phyloP scores from a whole-genome alignment of 2,329 filamentous ascomycete species.

The Epicoccum sorghinum region DNA sequence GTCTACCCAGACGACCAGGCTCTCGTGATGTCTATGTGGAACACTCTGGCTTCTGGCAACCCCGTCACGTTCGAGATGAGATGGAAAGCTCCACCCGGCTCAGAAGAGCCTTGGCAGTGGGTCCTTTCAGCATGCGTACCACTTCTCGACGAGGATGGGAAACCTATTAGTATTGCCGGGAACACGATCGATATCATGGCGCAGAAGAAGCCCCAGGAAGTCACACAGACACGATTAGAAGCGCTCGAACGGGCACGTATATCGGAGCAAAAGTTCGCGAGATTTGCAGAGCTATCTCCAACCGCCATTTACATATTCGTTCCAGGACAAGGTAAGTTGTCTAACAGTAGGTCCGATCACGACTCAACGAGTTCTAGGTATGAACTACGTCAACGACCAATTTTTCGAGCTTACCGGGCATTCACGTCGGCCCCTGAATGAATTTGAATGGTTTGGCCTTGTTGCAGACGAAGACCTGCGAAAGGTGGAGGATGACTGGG shows the following conservation, averaged over 20 bases:
- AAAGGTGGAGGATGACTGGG: slow-evolving; percentile 25
- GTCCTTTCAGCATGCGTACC: slow-evolving; percentile 40
- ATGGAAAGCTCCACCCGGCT: slow-evolving; percentile 33
- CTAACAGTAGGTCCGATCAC: neutral
- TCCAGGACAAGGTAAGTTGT: slow-evolving; percentile 26
- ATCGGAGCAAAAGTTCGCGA: slow-evolving; percentile 35
- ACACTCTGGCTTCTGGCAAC: slow-evolving; percentile 31
- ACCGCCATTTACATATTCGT: slow-evolving; percentile 36
- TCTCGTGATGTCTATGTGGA: slow-evolving; percentile 40
- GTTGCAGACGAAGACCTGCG: slow-evolving; percentile 31
- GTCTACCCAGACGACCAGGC: slow-evolving; percentile 34
- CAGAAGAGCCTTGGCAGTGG: slow-evolving; percentile 30
- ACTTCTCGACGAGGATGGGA: slow-evolving; percentile 34
- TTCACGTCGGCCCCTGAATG: slow-evolving; percentile 16
- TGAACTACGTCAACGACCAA: slow-evolving; percentile 39
- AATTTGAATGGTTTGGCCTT: slow-evolving; percentile 26
- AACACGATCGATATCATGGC: slow-evolving; percentile 42
- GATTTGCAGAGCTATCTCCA: slow-evolving; percentile 34
- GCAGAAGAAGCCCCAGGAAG: slow-evolving; percentile 37
- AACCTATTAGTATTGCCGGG: slow-evolving; percentile 37
- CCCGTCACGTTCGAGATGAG: slow-evolving; percentile 44
- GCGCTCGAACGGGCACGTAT: slow-evolving; percentile 32
- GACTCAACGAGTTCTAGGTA: slow-evolving; percentile 12
- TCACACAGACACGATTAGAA: slow-evolving; percentile 28
- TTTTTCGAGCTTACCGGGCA: slow-evolving; percentile 37